Evolutionary conservation across 345 rosid genomes (phyloP).

Genomic region (Toxicodendron radicans): DNA sequence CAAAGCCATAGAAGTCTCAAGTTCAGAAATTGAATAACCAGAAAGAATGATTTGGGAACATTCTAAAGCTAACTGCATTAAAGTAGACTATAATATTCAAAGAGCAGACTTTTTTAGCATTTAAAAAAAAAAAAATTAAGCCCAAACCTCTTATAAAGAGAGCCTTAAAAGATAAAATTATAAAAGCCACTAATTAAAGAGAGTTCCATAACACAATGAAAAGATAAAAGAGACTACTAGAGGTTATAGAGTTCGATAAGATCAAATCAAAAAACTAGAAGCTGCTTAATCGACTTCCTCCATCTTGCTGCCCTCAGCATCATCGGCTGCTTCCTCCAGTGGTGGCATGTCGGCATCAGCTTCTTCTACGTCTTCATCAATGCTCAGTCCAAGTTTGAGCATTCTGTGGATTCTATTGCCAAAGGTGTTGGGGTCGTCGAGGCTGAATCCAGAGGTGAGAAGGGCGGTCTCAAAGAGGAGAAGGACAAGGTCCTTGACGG

Average conservation of each 20-base stretch:
- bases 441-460: conserved; percentile 88
- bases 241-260: too few relatives aligned
- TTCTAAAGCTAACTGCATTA: not conserved
- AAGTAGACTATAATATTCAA: not conserved
- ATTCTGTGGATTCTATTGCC: conserved; percentile 89
- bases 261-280: too few relatives aligned
- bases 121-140: not conserved
- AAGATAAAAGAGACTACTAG: not conserved
- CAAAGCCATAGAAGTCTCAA: too few relatives aligned
- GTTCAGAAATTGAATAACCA: too few relatives aligned
- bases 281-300: conserved; percentile 75
- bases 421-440: conserved; percentile 86
- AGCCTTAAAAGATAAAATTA: not conserved
- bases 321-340: conserved; percentile 63
- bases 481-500: conserved; percentile 83
- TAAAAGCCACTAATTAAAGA: not conserved
- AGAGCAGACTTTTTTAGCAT: not conserved
- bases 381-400: conserved; percentile 80
- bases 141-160: not conserved
- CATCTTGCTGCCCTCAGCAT: conserved; percentile 90
- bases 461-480: conserved; percentile 78
- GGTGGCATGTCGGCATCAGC: conserved; percentile 76
- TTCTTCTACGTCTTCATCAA: conserved; percentile 74
- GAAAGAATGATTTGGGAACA: too few relatives aligned
- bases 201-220: not conserved